Conservation (phyloP, 768 basidiomycete genomes). For the Trametes gibbosa region DNA sequence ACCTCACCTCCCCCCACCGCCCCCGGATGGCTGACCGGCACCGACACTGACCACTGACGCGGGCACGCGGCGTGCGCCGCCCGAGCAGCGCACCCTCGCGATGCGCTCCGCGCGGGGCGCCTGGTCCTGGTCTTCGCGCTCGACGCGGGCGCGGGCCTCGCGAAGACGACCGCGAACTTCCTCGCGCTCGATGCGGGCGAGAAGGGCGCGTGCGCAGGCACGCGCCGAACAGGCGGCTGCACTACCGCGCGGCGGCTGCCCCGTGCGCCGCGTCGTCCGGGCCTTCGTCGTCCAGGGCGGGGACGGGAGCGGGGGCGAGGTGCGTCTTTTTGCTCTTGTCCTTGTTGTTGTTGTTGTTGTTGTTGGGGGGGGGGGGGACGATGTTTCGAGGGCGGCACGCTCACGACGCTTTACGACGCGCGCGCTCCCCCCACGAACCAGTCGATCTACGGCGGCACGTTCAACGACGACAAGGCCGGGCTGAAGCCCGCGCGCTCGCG, state of each 20-base stretch:
- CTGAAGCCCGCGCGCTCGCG: slow-evolving; percentile 47
- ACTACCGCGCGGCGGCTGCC: slow-evolving; percentile 42
- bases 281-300: slow-evolving; percentile 53
- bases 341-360: background rate
- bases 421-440: slow-evolving; percentile 6
- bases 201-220: slow-evolving; percentile 44
- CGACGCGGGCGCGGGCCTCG: slow-evolving; percentile 37
- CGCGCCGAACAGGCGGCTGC: slow-evolving; percentile 43
- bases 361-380: no score
- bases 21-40: no score
- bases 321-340: slow-evolving; percentile 26
- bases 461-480: slow-evolving; percentile 51
- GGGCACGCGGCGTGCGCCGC: no score
- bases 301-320: slow-evolving; percentile 55
- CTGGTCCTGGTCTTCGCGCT: slow-evolving; percentile 42
- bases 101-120: slow-evolving; percentile 39
- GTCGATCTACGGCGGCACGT: slow-evolving; percentile 48
- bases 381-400: no score
- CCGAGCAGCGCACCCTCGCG: slow-evolving; percentile 31
- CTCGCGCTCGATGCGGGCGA: slow-evolving; percentile 45
- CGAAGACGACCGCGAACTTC: slow-evolving; percentile 50
- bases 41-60: no score
- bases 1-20: no score
- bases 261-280: slow-evolving; percentile 46
- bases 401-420: no score